Conservation (phyloP, 345 rosid species). For the Erysimum cheiranthoides region DNA sequence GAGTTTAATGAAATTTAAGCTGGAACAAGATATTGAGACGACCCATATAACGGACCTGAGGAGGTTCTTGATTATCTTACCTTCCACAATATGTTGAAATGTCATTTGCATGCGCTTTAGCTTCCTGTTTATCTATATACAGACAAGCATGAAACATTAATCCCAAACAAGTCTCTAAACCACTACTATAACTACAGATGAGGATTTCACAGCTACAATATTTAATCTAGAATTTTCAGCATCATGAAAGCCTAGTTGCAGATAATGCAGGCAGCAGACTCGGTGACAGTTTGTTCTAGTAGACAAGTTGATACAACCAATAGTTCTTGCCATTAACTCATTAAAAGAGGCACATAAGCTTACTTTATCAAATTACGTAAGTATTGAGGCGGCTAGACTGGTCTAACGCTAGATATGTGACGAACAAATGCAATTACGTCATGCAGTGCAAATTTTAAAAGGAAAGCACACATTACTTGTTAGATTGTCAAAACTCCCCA, state of each 20-base stretch:
- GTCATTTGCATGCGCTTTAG: conserved; percentile 81
- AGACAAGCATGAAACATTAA: conserved; percentile 33
- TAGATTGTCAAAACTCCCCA: conserved; percentile 66
- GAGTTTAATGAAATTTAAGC: neutral
- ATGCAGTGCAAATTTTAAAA: neutral
- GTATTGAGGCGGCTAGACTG: neutral
- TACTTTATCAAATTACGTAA: neutral
- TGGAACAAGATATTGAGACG: conserved; percentile 13
- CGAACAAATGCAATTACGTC: conserved; percentile 7
- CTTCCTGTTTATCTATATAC: conserved; percentile 87
- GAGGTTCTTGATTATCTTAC: conserved; percentile 51
- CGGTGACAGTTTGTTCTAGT: neutral
- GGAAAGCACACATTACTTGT: conserved; percentile 50
- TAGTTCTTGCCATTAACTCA: neutral
- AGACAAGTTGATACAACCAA: neutral
- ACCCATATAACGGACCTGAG: neutral
- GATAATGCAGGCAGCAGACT: conserved; percentile 4
- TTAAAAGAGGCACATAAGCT: neutral
- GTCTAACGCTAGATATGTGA: neutral
- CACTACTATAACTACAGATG: conserved; percentile 9
- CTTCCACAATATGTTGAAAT: conserved; percentile 94
- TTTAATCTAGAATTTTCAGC: conserved; percentile 11
- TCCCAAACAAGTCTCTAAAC: conserved; percentile 13
- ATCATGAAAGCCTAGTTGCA: neutral
- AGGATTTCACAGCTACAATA: conserved; percentile 28